A percentile compares a stretch with the other conserved stretches of the same genome.
Evolutionary conservation across 495 filamentous ascomycete genomes (phyloP).

Genomic region (Daldinia loculata): DNA sequence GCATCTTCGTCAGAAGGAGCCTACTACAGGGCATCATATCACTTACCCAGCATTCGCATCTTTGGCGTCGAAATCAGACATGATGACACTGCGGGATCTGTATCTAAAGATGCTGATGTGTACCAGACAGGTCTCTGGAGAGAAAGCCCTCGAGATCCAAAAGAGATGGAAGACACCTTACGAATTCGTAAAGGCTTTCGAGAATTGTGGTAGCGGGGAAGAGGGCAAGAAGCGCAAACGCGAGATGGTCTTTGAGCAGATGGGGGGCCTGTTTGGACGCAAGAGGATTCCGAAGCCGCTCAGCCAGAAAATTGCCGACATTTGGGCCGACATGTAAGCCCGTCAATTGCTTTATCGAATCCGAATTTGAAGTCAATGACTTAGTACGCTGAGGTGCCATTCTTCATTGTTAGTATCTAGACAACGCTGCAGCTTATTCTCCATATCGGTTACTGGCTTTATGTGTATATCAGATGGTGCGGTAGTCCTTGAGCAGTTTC

Average conservation of each 20-base stretch:
- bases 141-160: conserved; percentile 85
- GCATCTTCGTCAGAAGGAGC: conserved; percentile 59
- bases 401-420: too few relatives aligned
- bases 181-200: conserved; percentile 73
- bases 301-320: conserved; percentile 75
- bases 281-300: conserved; percentile 72
- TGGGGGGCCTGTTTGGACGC: conserved; percentile 67
- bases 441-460: too few relatives aligned
- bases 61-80: conserved; percentile 77
- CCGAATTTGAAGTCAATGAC: too few relatives aligned
- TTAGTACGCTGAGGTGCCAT: too few relatives aligned
- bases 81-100: conserved; percentile 75
- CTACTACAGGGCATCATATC: conserved; percentile 66
- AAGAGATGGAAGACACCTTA: conserved; percentile 76
- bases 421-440: too few relatives aligned
- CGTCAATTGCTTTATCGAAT: background rate
- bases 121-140: conserved; percentile 76
- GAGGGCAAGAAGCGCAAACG: conserved; percentile 58
- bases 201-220: conserved; percentile 56
- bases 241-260: conserved; percentile 61
- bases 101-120: conserved; percentile 92
- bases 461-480: too few relatives aligned
- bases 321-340: conserved; percentile 67
- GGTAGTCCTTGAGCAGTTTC: too few relatives aligned
- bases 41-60: conserved; percentile 77